phyloP scores from a whole-genome alignment of 2,329 filamentous ascomycete genomes.

The Penicillium decumbens region DNA sequence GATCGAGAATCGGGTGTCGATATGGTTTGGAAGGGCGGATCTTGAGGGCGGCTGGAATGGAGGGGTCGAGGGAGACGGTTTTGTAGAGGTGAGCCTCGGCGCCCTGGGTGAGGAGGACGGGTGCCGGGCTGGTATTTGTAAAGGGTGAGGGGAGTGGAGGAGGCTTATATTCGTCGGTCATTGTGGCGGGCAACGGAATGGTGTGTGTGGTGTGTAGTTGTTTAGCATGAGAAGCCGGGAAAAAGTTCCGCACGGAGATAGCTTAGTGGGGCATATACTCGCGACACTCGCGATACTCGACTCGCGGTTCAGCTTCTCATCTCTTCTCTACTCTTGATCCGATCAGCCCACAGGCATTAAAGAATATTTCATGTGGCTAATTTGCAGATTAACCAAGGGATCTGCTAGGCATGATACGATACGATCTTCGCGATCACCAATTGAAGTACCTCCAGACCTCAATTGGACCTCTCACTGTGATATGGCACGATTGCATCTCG shows the following conservation, averaged over 20 bases:
- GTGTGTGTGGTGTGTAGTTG: neutral
- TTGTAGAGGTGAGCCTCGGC: slow-evolving; percentile 93
- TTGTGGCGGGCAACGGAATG: slow-evolving; percentile 1
- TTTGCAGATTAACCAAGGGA: neutral
- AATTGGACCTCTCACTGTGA: neutral
- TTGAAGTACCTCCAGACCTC: neutral
- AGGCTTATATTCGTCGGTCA: slow-evolving; percentile 26
- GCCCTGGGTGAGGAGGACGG: slow-evolving; percentile 79
- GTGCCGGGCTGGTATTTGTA: slow-evolving; percentile 56
- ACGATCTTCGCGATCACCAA: neutral
- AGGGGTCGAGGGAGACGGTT: slow-evolving; percentile 68
- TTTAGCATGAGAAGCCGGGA: neutral
- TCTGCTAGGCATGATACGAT: neutral
- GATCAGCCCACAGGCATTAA: neutral
- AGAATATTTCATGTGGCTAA: neutral
- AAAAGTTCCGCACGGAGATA: slow-evolving; percentile 1
- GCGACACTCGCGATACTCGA: neutral
- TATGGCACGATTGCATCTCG: too few species aligned
- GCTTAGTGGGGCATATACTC: neutral
- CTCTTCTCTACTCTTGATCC: neutral
- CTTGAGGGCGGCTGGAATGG: slow-evolving; percentile 74
- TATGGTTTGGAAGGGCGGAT: slow-evolving; percentile 87
- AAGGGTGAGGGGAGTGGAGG: slow-evolving; percentile 60
- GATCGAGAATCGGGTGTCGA: slow-evolving; percentile 83
- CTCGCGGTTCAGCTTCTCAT: neutral